phyloP scores from a whole-genome alignment of 2,329 filamentous ascomycete species.

The Amauroascus verrucosus region DNA sequence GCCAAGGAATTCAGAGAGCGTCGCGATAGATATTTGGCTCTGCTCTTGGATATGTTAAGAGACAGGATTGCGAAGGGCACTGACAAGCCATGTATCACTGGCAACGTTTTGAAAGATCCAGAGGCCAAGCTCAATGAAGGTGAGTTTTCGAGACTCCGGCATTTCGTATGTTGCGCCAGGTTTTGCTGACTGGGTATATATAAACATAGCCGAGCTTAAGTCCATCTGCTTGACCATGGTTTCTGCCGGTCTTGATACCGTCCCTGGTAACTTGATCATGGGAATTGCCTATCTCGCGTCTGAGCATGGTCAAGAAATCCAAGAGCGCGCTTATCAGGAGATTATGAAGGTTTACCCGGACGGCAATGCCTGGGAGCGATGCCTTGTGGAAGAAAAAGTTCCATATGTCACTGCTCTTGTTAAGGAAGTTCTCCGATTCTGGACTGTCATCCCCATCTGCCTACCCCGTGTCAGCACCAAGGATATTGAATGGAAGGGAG shows the following conservation, averaged over 20 bases:
- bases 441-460: constrained; percentile 69
- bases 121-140: constrained; percentile 59
- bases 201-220: constrained; percentile 56
- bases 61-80: constrained; percentile 52
- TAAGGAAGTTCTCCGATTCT: constrained; percentile 69
- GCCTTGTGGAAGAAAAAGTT: constrained; percentile 62
- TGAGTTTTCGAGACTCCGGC: constrained; percentile 23
- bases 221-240: constrained; percentile 77
- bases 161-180: neutral
- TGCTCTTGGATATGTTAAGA: constrained; percentile 50
- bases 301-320: constrained; percentile 56
- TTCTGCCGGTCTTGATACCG: constrained; percentile 69
- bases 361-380: constrained; percentile 65
- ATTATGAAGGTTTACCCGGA: constrained; percentile 63
- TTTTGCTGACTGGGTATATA: neutral
- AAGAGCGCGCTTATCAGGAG: constrained; percentile 57
- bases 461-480: constrained; percentile 63
- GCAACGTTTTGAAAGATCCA: constrained; percentile 60
- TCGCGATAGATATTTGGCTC: constrained; percentile 55
- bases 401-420: constrained; percentile 68
- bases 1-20: constrained; percentile 57
- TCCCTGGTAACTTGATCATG: constrained; percentile 71
- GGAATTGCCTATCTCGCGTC: constrained; percentile 66
- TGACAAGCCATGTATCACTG: constrained; percentile 58
- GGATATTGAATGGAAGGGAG: constrained; percentile 58